These are phyloP conservation scores for Schizophyllum commune DNA, from an alignment of 1,284 basidiomycete genomes.

Conservation along the genomic window DNA sequence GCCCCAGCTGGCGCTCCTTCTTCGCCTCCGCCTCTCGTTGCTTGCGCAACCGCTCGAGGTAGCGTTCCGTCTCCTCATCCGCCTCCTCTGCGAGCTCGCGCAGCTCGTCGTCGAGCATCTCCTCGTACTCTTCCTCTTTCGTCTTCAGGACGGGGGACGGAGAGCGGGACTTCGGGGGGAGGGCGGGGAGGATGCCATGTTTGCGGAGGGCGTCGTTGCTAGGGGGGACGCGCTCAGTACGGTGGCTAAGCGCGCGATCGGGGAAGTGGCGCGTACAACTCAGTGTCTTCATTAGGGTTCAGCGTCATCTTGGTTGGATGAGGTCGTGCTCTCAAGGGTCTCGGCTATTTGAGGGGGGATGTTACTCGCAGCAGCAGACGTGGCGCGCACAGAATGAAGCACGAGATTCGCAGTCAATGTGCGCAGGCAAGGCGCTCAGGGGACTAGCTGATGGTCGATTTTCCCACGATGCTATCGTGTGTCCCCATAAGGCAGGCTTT, in stretches of 20 bases:
- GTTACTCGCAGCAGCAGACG: too few relatives aligned
- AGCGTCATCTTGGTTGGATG: constrained; percentile 38
- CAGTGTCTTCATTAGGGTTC: constrained; percentile 85
- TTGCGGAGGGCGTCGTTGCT: constrained; percentile 92
- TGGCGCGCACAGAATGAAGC: too few relatives aligned
- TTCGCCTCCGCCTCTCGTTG: constrained; percentile 65
- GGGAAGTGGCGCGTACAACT: constrained; percentile 60
- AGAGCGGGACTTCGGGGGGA: constrained; percentile 55
- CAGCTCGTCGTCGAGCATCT: constrained; percentile 61
- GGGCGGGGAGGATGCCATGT: constrained; percentile 83
- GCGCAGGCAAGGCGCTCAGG: background rate
- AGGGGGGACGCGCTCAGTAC: constrained; percentile 2
- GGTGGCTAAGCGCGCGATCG: background rate
- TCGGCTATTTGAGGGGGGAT: too few relatives aligned
- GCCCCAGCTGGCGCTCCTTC: constrained; percentile 52
- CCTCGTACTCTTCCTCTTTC: constrained; percentile 58
- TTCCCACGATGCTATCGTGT: background rate
- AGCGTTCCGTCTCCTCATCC: constrained; percentile 74
- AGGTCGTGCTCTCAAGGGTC: too few relatives aligned
- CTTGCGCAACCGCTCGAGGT: constrained; percentile 63
- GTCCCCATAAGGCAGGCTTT: background rate
- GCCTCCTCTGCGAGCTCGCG: constrained; percentile 62
- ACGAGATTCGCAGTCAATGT: background rate
- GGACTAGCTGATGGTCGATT: background rate
- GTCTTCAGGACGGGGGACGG: constrained; percentile 69